These are phyloP conservation scores for Venturia effusa DNA, from an alignment of 2,329 filamentous ascomycete genomes.

Conservation along the genomic window DNA sequence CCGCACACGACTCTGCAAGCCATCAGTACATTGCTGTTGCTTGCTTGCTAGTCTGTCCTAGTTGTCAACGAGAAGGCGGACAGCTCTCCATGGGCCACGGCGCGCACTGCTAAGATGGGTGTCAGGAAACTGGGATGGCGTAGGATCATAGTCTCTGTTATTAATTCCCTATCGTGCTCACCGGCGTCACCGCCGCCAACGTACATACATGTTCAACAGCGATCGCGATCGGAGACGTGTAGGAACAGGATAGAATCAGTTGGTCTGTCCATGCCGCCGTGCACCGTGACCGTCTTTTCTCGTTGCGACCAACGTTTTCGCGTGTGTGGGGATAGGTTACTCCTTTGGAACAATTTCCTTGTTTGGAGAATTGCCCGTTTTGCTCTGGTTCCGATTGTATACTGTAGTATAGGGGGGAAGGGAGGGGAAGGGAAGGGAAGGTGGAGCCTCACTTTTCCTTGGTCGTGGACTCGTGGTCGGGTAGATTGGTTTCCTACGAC, in stretches of 20 bases:
- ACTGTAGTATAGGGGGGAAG: too few relatives aligned
- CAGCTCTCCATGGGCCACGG: background rate
- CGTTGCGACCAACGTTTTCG: background rate
- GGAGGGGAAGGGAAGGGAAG: too few relatives aligned
- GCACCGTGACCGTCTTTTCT: too few relatives aligned
- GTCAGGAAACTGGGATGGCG: background rate
- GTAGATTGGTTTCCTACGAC: too few relatives aligned
- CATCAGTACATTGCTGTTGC: background rate
- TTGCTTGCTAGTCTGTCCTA: background rate
- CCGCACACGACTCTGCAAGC: background rate
- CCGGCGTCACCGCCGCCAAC: background rate
- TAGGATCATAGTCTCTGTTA: background rate
- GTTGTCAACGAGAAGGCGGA: background rate
- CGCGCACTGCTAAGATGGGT: background rate
- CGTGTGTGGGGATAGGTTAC: conserved; percentile 2
- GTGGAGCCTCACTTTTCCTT: too few relatives aligned
- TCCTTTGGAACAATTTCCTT: conserved; percentile 1
- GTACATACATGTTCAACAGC: background rate
- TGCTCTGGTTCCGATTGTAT: background rate
- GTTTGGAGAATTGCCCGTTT: conserved; percentile 5
- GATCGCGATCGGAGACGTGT: background rate
- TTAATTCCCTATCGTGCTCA: background rate
- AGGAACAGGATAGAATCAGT: too few relatives aligned
- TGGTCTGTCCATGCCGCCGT: too few relatives aligned
- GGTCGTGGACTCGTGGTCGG: too few relatives aligned